Conservation (phyloP, 106 monocot species). For the Apostasia ramifera region DNA sequence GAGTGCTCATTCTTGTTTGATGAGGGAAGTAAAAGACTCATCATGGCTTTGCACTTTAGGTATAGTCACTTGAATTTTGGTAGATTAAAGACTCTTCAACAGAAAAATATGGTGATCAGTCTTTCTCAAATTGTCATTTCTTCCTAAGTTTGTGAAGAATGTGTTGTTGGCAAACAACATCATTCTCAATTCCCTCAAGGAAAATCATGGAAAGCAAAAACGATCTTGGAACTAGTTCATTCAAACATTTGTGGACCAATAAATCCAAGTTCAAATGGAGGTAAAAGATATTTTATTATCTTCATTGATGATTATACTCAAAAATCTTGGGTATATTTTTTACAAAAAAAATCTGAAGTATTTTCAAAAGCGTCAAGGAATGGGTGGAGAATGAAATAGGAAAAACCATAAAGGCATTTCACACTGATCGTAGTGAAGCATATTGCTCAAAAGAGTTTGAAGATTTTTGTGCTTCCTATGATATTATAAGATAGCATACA, state of each 20-base stretch:
- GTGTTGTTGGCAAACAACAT: slow-evolving; percentile 9
- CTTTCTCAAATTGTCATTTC: slow-evolving; percentile 4
- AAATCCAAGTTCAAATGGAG: slow-evolving; percentile 5
- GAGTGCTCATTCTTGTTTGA: slow-evolving; percentile 1
- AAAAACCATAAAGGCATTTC: not conserved
- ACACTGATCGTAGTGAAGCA: not conserved
- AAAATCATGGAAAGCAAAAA: slow-evolving; percentile 3
- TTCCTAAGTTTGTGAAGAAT: slow-evolving; percentile 10
- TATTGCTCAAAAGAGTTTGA: not conserved
- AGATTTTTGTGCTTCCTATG: not conserved
- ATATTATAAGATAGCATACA: not conserved
- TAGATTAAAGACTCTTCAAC: slow-evolving; percentile 1
- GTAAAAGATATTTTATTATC: slow-evolving; percentile 5
- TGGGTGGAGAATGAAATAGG: not conserved
- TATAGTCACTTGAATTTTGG: slow-evolving; percentile 9
- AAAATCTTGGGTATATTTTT: slow-evolving; percentile 10
- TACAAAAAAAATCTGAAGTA: slow-evolving; percentile 3
- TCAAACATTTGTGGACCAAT: not conserved
- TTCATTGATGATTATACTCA: slow-evolving; percentile 10
- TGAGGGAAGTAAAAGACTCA: not conserved
- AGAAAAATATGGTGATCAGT: slow-evolving; percentile 5
- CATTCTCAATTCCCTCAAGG: not conserved
- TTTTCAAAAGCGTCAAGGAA: slow-evolving; percentile 3
- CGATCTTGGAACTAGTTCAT: not conserved
- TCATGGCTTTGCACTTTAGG: slow-evolving; percentile 8